These are phyloP conservation scores for Apostasia shenzhenica DNA, from an alignment of 106 monocot genomes.

Conservation along the genomic window DNA sequence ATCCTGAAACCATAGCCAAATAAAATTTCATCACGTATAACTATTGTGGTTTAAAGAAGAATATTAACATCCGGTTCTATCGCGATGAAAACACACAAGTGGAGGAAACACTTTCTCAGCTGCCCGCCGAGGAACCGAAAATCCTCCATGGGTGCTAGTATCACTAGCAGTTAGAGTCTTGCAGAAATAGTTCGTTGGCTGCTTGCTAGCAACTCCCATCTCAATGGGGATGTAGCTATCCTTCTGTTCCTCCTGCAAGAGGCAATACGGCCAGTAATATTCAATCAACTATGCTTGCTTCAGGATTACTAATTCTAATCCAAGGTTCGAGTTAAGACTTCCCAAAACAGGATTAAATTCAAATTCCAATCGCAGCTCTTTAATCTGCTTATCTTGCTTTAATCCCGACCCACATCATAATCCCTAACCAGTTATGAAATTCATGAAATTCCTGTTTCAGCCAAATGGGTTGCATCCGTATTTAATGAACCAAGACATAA, in stretches of 20 bases:
- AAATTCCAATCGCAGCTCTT: no score
- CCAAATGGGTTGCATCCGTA: no score
- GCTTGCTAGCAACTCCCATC: conserved; percentile 16
- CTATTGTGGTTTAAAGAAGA: neutral
- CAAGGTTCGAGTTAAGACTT: neutral
- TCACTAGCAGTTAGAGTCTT: conserved; percentile 15
- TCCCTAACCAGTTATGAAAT: no score
- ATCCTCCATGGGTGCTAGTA: conserved; percentile 17
- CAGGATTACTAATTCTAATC: no score
- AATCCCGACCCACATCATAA: no score
- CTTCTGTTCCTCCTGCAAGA: conserved; percentile 20
- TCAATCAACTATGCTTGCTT: neutral
- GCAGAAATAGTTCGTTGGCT: conserved; percentile 20
- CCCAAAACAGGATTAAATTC: neutral
- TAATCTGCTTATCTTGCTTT: no score
- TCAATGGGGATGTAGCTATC: conserved; percentile 15
- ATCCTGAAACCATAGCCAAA: conserved; percentile 8
- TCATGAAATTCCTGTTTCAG: no score
- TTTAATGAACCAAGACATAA: no score
- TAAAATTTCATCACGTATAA: neutral
- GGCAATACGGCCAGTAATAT: neutral
- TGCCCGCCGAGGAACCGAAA: conserved; percentile 21
- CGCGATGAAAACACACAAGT: conserved; percentile 6
- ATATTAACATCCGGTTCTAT: neutral
- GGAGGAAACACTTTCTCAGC: conserved; percentile 29